Evolutionary conservation across 805 yeast genomes (phyloP).

Genomic region (Starmerella khaoyaiensis): DNA sequence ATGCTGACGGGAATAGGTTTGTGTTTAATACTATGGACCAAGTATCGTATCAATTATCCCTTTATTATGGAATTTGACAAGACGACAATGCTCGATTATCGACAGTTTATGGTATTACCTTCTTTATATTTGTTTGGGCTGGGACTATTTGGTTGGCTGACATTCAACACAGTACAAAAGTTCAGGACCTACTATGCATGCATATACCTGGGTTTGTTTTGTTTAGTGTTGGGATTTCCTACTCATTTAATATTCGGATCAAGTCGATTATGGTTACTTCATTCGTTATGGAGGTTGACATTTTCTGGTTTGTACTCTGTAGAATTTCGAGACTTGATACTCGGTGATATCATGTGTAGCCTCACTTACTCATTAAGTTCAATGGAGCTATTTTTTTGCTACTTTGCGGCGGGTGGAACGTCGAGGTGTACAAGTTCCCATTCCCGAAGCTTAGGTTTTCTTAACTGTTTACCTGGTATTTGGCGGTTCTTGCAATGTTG

Average conservation of each 20-base stretch:
- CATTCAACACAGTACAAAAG: conserved; percentile 48
- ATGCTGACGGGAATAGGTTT: conserved; percentile 51
- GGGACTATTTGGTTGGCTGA: conserved; percentile 57
- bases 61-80: conserved; percentile 83
- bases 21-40: conserved; percentile 61
- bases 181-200: conserved; percentile 69
- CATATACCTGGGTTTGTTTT: conserved; percentile 46
- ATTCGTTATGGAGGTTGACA: conserved; percentile 56
- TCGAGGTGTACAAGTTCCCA: conserved; percentile 60
- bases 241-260: conserved; percentile 30
- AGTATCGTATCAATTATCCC: conserved; percentile 69
- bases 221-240: conserved; percentile 47
- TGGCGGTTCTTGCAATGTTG: conserved; percentile 88
- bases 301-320: conserved; percentile 86
- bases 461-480: conserved; percentile 70
- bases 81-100: conserved; percentile 48
- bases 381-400: conserved; percentile 70
- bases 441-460: conserved; percentile 70
- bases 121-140: conserved; percentile 43
- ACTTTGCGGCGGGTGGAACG: conserved; percentile 37
- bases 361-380: conserved; percentile 81
- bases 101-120: conserved; percentile 55
- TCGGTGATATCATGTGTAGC: conserved; percentile 85
- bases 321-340: conserved; percentile 83
- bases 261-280: conserved; percentile 67